These are phyloP conservation scores for Amborella trichopoda DNA, from an alignment of 164 flowering plant genomes.

Conservation along the genomic window DNA sequence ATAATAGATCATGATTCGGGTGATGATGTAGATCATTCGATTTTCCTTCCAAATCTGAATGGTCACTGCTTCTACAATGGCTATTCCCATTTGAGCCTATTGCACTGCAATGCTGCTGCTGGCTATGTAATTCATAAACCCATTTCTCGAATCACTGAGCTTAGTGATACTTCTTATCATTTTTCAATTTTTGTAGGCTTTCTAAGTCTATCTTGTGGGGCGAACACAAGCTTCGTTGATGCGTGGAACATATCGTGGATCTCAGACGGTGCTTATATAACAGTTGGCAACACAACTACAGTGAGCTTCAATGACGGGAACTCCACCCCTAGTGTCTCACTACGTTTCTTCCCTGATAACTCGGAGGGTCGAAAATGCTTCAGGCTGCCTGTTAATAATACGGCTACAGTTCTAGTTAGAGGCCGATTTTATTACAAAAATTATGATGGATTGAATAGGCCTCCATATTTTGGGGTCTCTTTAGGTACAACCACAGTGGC, in stretches of 20 bases:
- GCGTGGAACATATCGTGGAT: constrained; percentile 55
- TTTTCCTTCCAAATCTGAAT: too few species aligned
- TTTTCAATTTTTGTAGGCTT: constrained; percentile 32
- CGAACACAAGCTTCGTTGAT: constrained; percentile 28
- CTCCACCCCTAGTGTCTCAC: constrained; percentile 26
- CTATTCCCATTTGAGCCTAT: too few species aligned
- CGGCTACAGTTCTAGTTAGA: constrained; percentile 53
- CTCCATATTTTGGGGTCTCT: constrained; percentile 69
- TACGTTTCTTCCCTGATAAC: constrained; percentile 54
- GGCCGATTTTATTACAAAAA: constrained; percentile 62
- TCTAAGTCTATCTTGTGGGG: constrained; percentile 74
- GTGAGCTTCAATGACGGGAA: constrained; percentile 17
- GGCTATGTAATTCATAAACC: too few species aligned
- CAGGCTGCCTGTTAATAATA: constrained; percentile 37
- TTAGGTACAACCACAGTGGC: constrained; percentile 49
- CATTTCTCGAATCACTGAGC: too few species aligned
- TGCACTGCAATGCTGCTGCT: too few species aligned
- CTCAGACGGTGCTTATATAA: constrained; percentile 37
- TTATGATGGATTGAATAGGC: constrained; percentile 48
- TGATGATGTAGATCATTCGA: too few species aligned
- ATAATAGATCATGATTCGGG: too few species aligned
- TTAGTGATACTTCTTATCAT: background rate
- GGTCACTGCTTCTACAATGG: too few species aligned
- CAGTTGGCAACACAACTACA: constrained; percentile 28
- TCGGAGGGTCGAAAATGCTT: constrained; percentile 39